phyloP scores from a whole-genome alignment of 2,329 filamentous ascomycete genomes.

The Pseudocercospora crystallina region DNA sequence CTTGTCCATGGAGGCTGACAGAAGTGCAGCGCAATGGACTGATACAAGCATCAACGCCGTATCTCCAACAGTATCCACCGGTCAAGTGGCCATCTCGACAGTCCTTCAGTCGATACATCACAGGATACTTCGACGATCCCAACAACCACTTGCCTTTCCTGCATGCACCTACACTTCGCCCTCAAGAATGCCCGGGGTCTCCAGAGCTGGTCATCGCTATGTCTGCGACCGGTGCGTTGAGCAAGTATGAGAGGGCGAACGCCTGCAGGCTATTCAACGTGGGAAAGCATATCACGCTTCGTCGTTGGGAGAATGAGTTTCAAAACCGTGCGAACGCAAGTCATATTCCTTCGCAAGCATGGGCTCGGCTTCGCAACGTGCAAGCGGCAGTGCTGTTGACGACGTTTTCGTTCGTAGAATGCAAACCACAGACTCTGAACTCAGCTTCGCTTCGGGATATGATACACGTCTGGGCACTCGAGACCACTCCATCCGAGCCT shows the following conservation, averaged over 20 bases:
- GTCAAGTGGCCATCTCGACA: slow-evolving; percentile 1
- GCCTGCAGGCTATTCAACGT: neutral
- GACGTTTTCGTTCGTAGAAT: neutral
- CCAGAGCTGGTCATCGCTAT: slow-evolving; percentile 8
- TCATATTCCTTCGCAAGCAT: neutral
- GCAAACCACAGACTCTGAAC: neutral
- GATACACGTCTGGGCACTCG: neutral
- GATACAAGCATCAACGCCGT: neutral
- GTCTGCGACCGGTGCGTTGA: slow-evolving; percentile 2
- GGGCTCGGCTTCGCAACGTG: neutral
- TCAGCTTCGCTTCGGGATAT: neutral
- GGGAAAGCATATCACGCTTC: neutral
- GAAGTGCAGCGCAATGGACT: slow-evolving; percentile 1
- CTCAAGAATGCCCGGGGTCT: slow-evolving; percentile 1
- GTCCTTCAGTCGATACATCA: slow-evolving; percentile 2
- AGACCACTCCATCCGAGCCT: neutral
- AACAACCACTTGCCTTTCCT: slow-evolving; percentile 6
- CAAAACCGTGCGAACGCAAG: too few relatives aligned
- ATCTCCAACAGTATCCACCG: neutral
- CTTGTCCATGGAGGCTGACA: slow-evolving; percentile 4
- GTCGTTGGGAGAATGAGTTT: neutral
- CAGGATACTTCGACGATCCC: slow-evolving; percentile 8
- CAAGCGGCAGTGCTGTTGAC: slow-evolving; percentile 8
- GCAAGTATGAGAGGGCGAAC: slow-evolving; percentile 5
- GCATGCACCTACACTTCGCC: slow-evolving; percentile 2